A percentile compares a stretch with the other conserved stretches of the same genome.
phyloP scores from a whole-genome alignment of 2,329 filamentous ascomycete species.

The Phialophora expanda region DNA sequence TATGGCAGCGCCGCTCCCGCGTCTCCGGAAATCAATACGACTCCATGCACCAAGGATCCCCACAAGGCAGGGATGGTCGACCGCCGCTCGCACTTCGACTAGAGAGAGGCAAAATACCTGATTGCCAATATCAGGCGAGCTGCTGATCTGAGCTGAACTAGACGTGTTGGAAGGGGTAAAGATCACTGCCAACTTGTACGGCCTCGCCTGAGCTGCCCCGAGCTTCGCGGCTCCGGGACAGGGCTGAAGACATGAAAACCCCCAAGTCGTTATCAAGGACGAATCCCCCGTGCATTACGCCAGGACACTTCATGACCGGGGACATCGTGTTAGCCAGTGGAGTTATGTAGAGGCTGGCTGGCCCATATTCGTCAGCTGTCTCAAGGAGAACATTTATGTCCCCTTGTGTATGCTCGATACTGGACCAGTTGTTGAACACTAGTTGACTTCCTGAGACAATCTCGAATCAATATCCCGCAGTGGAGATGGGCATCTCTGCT shows the following conservation, averaged over 20 bases:
- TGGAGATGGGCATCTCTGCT: background rate
- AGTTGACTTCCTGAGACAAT: background rate
- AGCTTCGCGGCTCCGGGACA: background rate
- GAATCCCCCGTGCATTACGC: background rate
- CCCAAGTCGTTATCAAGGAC: background rate
- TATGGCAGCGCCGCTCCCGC: background rate
- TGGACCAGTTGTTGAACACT: background rate
- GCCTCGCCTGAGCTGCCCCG: background rate
- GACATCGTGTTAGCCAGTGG: background rate
- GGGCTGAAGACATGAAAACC: background rate
- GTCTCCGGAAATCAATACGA: background rate
- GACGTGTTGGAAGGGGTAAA: background rate
- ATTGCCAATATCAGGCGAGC: background rate
- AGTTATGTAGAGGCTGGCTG: background rate
- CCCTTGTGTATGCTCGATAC: background rate
- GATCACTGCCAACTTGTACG: background rate
- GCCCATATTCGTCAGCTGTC: background rate
- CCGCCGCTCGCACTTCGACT: background rate
- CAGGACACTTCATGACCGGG: background rate
- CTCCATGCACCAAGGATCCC: too few species aligned
- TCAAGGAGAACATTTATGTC: background rate
- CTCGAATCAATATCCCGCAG: too few species aligned
- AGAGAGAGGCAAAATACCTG: background rate
- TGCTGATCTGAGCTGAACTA: background rate
- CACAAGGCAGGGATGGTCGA: background rate